A percentile compares a stretch with the other conserved stretches of the same genome.
Evolutionary conservation across 768 basidiomycete genomes (phyloP).

Genomic region (Amylocystis lapponica): DNA sequence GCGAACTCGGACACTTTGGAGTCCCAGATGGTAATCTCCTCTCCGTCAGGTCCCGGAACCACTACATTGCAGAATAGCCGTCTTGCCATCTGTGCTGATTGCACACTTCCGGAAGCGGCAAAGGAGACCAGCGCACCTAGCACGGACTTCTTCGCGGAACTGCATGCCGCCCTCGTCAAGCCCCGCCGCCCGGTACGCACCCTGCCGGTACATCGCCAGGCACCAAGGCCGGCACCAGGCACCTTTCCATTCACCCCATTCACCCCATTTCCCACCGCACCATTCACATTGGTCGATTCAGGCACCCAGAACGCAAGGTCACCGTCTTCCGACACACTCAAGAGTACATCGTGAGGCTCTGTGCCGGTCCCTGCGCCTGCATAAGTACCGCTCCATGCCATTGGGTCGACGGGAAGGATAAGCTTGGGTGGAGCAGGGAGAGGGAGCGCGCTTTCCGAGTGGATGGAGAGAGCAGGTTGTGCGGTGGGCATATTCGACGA

Average conservation of each 20-base stretch:
- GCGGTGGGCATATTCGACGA: background rate
- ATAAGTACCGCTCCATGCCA: slow-evolving; percentile 60
- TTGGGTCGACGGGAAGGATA: slow-evolving; percentile 80
- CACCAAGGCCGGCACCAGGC: too few species aligned
- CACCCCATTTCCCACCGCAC: background rate
- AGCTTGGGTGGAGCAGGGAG: slow-evolving; percentile 34
- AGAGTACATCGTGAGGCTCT: slow-evolving; percentile 58
- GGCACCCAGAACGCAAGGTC: slow-evolving; percentile 87
- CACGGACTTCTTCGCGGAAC: slow-evolving; percentile 88
- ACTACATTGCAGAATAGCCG: slow-evolving; percentile 36
- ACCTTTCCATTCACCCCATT: slow-evolving; percentile 3
- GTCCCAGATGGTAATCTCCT: slow-evolving; percentile 94
- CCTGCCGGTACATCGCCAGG: slow-evolving; percentile 65
- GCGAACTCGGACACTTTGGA: slow-evolving; percentile 92
- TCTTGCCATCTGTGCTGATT: background rate
- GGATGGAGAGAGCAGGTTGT: slow-evolving; percentile 36
- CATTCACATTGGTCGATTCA: slow-evolving; percentile 22
- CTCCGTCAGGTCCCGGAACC: slow-evolving; percentile 49
- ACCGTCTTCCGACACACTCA: slow-evolving; percentile 72
- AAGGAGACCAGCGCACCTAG: slow-evolving; percentile 48
- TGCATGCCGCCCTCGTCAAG: slow-evolving; percentile 74
- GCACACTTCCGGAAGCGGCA: background rate
- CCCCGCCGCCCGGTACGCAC: slow-evolving; percentile 66
- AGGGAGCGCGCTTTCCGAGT: slow-evolving; percentile 49
- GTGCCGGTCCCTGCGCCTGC: slow-evolving; percentile 7